phyloP scores from a whole-genome alignment of 108 stramenopile species.

The Skeletonema menzelii region DNA sequence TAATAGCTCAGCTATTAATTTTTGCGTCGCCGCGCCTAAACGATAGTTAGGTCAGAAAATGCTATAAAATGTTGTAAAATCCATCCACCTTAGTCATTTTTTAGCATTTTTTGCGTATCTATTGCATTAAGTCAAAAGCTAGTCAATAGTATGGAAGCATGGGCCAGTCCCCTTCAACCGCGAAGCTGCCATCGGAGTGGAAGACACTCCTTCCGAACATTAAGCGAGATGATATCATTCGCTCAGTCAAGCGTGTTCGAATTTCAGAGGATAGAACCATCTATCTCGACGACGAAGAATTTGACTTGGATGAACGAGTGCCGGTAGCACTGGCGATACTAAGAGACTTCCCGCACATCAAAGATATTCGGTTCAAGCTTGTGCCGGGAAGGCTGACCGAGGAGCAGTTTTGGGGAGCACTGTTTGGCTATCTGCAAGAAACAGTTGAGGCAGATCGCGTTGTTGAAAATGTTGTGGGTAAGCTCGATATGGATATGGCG shows the following conservation, averaged over 20 bases:
- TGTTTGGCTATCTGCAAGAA: constrained; percentile 34
- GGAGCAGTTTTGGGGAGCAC: constrained; percentile 39
- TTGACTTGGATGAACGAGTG: constrained; percentile 43
- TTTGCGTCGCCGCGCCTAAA: too few species aligned
- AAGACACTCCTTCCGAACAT: constrained; percentile 29
- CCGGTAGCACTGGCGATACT: constrained; percentile 34
- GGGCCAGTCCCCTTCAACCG: constrained; percentile 12
- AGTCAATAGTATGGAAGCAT: not conserved
- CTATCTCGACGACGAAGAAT: constrained; percentile 22
- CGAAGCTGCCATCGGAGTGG: constrained; percentile 37
- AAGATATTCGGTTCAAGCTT: constrained; percentile 42
- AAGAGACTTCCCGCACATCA: constrained; percentile 28
- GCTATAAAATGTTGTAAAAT: too few species aligned
- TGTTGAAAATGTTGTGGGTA: constrained; percentile 18
- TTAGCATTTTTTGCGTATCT: too few species aligned
- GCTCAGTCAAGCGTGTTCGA: constrained; percentile 10
- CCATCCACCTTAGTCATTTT: too few species aligned
- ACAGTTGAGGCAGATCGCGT: constrained; percentile 12
- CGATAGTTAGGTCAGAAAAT: too few species aligned
- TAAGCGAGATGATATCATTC: constrained; percentile 27
- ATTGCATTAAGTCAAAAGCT: too few species aligned
- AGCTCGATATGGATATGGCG: constrained; percentile 8
- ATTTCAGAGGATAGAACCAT: constrained; percentile 5
- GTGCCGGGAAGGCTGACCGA: constrained; percentile 39
- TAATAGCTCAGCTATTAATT: too few species aligned